Percentiles rank a stretch among this genome's conserved stretches.
These are phyloP conservation scores for Suhomyces sp. DNA, from an alignment of 805 yeast species.

Conservation along the genomic window DNA sequence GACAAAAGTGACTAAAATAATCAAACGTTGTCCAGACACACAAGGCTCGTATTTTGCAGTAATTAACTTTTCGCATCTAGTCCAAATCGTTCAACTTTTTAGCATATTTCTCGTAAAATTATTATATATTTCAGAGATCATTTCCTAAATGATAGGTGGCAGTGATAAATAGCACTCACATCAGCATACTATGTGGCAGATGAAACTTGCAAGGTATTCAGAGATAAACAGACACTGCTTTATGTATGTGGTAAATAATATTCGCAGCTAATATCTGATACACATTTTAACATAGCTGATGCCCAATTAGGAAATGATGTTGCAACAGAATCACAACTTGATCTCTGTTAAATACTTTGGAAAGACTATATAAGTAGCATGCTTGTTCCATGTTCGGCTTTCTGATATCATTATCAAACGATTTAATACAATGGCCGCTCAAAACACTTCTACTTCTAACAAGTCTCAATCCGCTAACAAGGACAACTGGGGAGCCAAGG, in stretches of 20 bases:
- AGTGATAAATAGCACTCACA: neutral
- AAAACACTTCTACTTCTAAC: neutral
- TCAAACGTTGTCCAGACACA: too few species aligned
- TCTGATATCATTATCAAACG: neutral
- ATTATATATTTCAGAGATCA: neutral
- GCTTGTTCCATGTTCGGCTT: neutral
- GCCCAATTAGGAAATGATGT: neutral
- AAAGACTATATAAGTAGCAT: neutral
- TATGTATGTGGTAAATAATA: neutral
- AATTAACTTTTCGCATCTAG: too few species aligned
- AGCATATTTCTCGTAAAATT: neutral
- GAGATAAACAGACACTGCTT: neutral
- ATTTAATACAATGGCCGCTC: neutral
- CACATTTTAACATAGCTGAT: neutral
- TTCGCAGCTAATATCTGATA: neutral
- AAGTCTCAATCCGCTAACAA: neutral
- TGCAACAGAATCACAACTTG: neutral
- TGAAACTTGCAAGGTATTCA: neutral
- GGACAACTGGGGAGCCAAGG: neutral
- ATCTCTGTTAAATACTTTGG: neutral
- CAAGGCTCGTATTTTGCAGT: too few species aligned
- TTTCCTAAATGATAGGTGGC: neutral
- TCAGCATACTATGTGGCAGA: too few species aligned
- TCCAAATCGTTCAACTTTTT: neutral
- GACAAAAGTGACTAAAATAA: too few species aligned